Evolutionary conservation across 345 rosid species (phyloP), one percentile per base, ranked within the genome.

Genomic region (Diplotaxis tenuifolia): DNA sequence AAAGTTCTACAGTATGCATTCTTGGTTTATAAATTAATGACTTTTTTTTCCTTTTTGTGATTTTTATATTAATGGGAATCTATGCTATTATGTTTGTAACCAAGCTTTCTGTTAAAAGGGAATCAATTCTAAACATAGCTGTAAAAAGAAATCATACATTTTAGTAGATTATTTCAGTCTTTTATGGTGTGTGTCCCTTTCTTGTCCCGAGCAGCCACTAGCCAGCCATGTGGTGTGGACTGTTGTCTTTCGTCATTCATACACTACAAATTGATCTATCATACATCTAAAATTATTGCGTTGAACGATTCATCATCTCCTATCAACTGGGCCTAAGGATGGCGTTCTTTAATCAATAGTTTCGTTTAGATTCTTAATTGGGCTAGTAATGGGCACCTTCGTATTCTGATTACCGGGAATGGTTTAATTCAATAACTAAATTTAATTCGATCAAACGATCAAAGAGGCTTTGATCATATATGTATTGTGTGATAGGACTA

Each of bases 211-310:
- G 21, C 70, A 63, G 63, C 70, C 76, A 72, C 29, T 14, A 12
- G 63, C 15, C 70, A 63, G 63, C 70, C 76, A 72, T 72, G 76
- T 72, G 62, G 67, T 31, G 53, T 45, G 7, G 49, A 42, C 49
- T 42, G 18, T 14, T 42, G 49, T 42, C 49, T 42, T 42, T 42
- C 49, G 16, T 42, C 49, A 25, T 25, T 42, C 16, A n/a, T 40
- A 12, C 5, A 40, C 47, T 40, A 40, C 18, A 42, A 14, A 5
- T 42, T 42, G 47, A 7, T 42, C 18, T 5, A 38, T 12, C 0
- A 38, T 3, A 0, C 15, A 38, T 38, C 45, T 1, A 11, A 38
- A 38, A 38, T 12, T 38, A 1, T 38, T 38, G 45, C 45, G 45
- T 34, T 34, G 20, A 54, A 63, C 52, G 52, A 45, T 45, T n/a